phyloP scores from a whole-genome alignment of 345 rosid species.

The Nasturtium officinale region DNA sequence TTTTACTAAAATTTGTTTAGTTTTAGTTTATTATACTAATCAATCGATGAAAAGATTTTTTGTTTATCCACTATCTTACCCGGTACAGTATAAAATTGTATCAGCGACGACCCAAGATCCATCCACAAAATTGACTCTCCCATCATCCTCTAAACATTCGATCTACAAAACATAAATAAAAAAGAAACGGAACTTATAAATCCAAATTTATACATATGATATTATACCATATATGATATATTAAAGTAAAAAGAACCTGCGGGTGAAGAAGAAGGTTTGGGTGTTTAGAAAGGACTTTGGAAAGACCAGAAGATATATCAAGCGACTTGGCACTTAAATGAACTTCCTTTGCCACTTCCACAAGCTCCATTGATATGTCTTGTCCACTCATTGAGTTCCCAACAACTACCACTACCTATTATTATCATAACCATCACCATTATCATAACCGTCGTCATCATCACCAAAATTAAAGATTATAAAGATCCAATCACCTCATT shows the following conservation, averaged over 20 bases:
- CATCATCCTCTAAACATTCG: conserved; percentile 66
- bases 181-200: not conserved
- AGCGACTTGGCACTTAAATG: conserved; percentile 71
- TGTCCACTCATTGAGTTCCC: conserved; percentile 87
- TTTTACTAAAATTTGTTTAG: not conserved
- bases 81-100: conserved; percentile 84
- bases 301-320: conserved; percentile 60
- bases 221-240: not conserved
- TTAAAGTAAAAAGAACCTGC: conserved; percentile 48
- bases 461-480: not conserved
- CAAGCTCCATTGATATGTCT: conserved; percentile 91
- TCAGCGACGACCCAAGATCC: conserved; percentile 69
- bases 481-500: conserved; percentile 53
- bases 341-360: conserved; percentile 72
- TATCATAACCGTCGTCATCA: not conserved
- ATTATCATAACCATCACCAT: not conserved
- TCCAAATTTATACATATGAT: not conserved
- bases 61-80: conserved; percentile 53
- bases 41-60: not conserved
- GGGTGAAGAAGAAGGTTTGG: conserved; percentile 62
- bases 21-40: not conserved
- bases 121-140: conserved; percentile 61
- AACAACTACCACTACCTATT: conserved; percentile 77
- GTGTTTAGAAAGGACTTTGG: conserved; percentile 71
- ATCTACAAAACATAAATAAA: conserved; percentile 50